Conservation (phyloP, 495 filamentous ascomycete genomes). For the Penicillium coprophilum region DNA sequence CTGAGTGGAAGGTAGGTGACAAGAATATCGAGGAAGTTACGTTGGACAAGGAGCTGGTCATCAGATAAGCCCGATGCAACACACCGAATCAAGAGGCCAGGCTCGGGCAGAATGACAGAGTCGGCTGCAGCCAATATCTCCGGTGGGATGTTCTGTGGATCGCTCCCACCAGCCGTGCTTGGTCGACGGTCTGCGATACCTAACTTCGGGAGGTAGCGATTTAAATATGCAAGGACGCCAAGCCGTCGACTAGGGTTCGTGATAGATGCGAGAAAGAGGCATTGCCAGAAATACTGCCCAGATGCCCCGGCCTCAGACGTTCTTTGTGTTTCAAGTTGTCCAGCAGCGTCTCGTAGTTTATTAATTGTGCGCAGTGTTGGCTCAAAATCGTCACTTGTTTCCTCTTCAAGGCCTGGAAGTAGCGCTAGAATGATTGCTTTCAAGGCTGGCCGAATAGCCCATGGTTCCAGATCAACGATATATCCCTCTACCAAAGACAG, state of each 20-base stretch:
- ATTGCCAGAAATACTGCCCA: slow-evolving; percentile 97
- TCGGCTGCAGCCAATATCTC: slow-evolving; percentile 53
- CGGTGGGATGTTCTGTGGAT: slow-evolving; percentile 22
- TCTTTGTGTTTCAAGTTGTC: slow-evolving; percentile 42
- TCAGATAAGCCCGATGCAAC: slow-evolving; percentile 89
- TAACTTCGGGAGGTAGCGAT: slow-evolving; percentile 74
- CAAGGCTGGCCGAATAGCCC: slow-evolving; percentile 76
- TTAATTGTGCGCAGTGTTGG: slow-evolving; percentile 76
- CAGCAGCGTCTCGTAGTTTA: slow-evolving; percentile 68
- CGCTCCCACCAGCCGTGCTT: slow-evolving; percentile 28
- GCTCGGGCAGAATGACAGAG: slow-evolving; percentile 87
- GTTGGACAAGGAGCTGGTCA: slow-evolving; percentile 85
- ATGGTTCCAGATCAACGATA: slow-evolving; percentile 66
- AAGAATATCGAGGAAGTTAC: slow-evolving; percentile 89
- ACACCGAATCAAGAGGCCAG: slow-evolving; percentile 83
- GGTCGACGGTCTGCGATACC: slow-evolving; percentile 44
- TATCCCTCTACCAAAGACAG: slow-evolving; percentile 80
- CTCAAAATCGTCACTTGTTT: slow-evolving; percentile 96
- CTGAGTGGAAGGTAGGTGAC: slow-evolving; percentile 90
- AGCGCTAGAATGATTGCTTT: slow-evolving; percentile 84
- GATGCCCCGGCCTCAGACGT: slow-evolving; percentile 55
- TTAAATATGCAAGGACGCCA: slow-evolving; percentile 82
- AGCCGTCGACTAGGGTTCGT: slow-evolving; percentile 80
- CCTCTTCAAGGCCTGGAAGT: slow-evolving; percentile 90
- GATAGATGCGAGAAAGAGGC: slow-evolving; percentile 89